Base-by-base conservation (phyloP, 495 filamentous ascomycete species). In the Achaetomiella virescens region DNA sequence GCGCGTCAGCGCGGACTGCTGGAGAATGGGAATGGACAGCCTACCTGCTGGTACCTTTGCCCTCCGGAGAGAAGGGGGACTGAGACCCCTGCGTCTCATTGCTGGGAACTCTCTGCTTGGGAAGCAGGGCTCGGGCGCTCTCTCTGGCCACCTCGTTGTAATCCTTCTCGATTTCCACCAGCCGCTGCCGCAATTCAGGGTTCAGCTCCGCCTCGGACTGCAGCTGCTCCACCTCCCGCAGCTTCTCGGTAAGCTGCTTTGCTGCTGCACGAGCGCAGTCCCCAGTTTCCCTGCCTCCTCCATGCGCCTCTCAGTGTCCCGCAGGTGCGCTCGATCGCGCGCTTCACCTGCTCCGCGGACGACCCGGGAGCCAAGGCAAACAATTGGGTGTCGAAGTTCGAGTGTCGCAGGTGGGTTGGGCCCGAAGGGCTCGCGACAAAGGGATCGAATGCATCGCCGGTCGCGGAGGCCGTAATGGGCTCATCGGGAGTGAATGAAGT, bases 131-230 rank as follows among this genome's bases (percentile, higher is more conserved):
- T 47, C 92, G 82, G 42, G 91, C 88, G 20, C 87, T 91, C 65
- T 97, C 91, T 49, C 86, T 81, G 29, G 91, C 91, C 43, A 97
- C 89, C 59, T 97, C 93, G 69, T 93, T 93, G 69, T 95, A 97
- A 59, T 97, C 95, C 68, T 82, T 86, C 66, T 98, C 93, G 62
- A 97, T 78, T 52, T 95, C 92, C 10, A 82, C 78, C 27, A 98
- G 75, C 68, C 87, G 91, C 69, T 86, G 84, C 14, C 87, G 84
- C 62, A 97, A 69, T 49, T 96, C 91, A 2, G 88, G 86, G 8
- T 84, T 85, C 53, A 97, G 85, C 59, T 95, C 88, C n/a, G 81
- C 77, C 42, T 90, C 87, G 60, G 83, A 80, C 64, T 93, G 80
- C 59, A 89, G 78, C 61, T 82, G 83, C 61, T 95, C 88, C 0